Conservation (phyloP, 352 stramenopile species). For the Pythium sp. region DNA sequence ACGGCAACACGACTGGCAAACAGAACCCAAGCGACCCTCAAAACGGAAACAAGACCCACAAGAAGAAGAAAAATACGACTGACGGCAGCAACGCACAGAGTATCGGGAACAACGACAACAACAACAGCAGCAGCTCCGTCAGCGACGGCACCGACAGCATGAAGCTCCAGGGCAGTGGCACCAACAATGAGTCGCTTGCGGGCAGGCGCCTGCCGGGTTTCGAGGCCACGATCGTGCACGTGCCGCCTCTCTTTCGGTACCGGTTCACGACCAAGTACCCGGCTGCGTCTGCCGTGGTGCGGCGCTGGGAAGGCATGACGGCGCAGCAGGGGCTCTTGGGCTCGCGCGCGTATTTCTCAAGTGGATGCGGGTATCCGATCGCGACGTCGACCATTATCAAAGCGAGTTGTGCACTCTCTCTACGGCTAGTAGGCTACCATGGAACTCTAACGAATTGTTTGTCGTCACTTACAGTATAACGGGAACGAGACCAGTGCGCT, state of each 20-base stretch:
- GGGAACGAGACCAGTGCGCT: slow-evolving; percentile 58
- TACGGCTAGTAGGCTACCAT: neutral
- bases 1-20: neutral
- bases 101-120: neutral
- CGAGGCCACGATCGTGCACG: slow-evolving; percentile 57
- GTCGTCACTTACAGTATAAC: slow-evolving; percentile 55
- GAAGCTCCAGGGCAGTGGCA: slow-evolving; percentile 1
- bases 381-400: slow-evolving; percentile 80
- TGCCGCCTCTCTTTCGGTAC: slow-evolving; percentile 71
- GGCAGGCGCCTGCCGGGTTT: slow-evolving; percentile 68
- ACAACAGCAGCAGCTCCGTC: slow-evolving; percentile 3
- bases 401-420: slow-evolving; percentile 21
- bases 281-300: slow-evolving; percentile 68
- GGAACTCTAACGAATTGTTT: neutral
- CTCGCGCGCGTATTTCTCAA: slow-evolving; percentile 77
- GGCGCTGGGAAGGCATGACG: slow-evolving; percentile 68
- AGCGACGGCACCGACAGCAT: slow-evolving; percentile 3
- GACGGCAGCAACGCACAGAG: neutral
- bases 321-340: slow-evolving; percentile 67
- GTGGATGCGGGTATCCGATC: slow-evolving; percentile 81
- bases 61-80: neutral
- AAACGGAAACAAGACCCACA: neutral
- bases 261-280: slow-evolving; percentile 79
- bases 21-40: neutral
- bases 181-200: slow-evolving; percentile 40